Base-by-base conservation (phyloP, 345 rosid species). In the Citrus hindsii region DNA sequence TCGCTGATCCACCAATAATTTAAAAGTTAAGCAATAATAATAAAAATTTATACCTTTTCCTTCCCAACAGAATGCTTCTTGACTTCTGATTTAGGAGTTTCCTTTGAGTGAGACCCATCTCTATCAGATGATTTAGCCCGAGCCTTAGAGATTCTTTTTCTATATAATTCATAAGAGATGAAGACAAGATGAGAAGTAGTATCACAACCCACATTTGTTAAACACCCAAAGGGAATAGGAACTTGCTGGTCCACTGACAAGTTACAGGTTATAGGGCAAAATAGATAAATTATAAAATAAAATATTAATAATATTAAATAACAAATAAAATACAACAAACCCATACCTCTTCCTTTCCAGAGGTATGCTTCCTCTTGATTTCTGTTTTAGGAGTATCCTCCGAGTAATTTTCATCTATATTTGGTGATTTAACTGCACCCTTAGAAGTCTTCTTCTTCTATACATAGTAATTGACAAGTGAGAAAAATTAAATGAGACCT, bases 261-360 rank as follows among this genome's bases (percentile, higher is more conserved):
- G 58, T 53, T 53, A 18, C 7, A 53, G 19, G 7, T 53, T 18
- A 19, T 18, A 53, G 1, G 7, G 58, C 6, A 53, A 53, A 18
- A 53, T 18, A 18, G 21, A 53, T 53, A 53, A 53, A 53, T 18
- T 53, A 53, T 53, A 18, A 53, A 46, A 46, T 13, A 46, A 46
- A 46, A 46, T 46, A 46, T 46, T 46, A 12, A 46, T 13, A 46
- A 46, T 12, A 46, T 46, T 13, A 46, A 46, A 46, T 19, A 16
- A 18, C 22, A n/a, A 53, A 19, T 18, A 66, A 59, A 7, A 22
- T 59, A 69, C 35, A 53, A 69, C 58, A 65, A 30, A 18, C 22
- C 42, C 77, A 63, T 87, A 87, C 90, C 86, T 79, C 83, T 82
- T 81, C 86, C 83, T 85, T 88, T 79, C 82, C 77, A 16, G 84